Evolutionary conservation across 305 asterid genomes (phyloP), one percentile per base, ranked within the genome.

Genomic region (Fraxinus baroniana): DNA sequence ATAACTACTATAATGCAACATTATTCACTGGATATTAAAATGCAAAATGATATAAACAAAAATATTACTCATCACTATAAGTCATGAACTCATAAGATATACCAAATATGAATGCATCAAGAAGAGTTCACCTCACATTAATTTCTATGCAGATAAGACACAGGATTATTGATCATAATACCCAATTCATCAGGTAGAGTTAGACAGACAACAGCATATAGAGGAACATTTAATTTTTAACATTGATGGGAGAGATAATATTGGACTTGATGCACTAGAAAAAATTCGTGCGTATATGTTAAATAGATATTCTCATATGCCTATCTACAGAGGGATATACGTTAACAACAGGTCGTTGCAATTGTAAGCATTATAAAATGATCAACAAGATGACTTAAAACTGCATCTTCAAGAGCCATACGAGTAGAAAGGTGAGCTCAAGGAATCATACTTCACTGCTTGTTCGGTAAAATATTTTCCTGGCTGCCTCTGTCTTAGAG

Each of bases 401-500:
- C 22, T n/a, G 24, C 22, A 55, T 39, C 49, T 55, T 26, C 32
- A 4, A 20, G 30, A 72, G 60, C 30, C 78, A 52, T 85, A 39
- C 57, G 55, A 55, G 78, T 44, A 77, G 73, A 74, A 79, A 20
- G 62, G 5, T 73, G n/a, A 44, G 35, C 80, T 49, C 24, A 55
- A 44, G 41, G 39, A 71, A 86, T 84, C 93, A 87, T 93, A 93
- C 97, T 91, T 93, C 70, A 90, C 97, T 22, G 97, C 97, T 60
- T 89, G 97, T 83, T 93, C 97, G 0, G 95, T 83, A 87, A 93
- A 93, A 84, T 89, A 87, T 88, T 92, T 92, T 76, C 97, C 95
- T 1, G 92, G 91, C 86, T 92, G 97, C 81, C 90, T 89, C 90
- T 93, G 97, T 80, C 97, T 79, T 74, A 93, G 92, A 75, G 87